phyloP scores from a whole-genome alignment of 164 flowering plant genomes.

The Pachysandra terminalis region DNA sequence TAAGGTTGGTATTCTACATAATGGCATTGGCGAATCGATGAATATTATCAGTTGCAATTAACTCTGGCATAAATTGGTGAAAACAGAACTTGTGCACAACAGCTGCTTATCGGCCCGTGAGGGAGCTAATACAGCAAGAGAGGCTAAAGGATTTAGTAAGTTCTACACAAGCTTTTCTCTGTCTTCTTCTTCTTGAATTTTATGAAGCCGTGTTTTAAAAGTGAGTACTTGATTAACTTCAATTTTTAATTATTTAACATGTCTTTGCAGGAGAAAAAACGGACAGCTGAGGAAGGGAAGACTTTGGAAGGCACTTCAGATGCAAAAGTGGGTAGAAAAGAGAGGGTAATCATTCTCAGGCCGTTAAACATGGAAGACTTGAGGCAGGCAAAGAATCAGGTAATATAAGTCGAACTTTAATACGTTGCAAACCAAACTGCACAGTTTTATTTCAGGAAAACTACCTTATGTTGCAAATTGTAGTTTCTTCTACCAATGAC shows the following conservation, averaged over 20 bases:
- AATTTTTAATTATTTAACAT: background rate
- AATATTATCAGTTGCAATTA: background rate
- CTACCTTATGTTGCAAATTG: background rate
- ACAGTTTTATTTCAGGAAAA: too few relatives aligned
- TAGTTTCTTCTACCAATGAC: background rate
- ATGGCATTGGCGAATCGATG: background rate
- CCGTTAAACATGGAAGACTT: too few relatives aligned
- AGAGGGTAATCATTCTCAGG: conserved; percentile 1
- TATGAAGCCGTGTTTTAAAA: too few relatives aligned
- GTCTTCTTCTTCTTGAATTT: background rate
- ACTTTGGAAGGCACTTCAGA: background rate
- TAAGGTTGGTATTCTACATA: conserved; percentile 40
- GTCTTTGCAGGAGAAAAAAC: background rate
- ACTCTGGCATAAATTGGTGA: background rate
- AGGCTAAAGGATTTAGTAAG: conserved; percentile 3
- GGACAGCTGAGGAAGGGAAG: background rate
- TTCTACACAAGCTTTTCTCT: background rate
- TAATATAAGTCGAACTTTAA: background rate
- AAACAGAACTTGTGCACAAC: too few relatives aligned
- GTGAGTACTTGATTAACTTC: too few relatives aligned
- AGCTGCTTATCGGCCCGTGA: too few relatives aligned
- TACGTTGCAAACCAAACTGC: too few relatives aligned
- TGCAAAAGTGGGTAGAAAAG: background rate
- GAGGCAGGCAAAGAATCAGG: too few relatives aligned
- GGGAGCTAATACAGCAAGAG: conserved; percentile 2